phyloP scores from a whole-genome alignment of 2,329 filamentous ascomycete genomes.

The Fusarium multiceps region DNA sequence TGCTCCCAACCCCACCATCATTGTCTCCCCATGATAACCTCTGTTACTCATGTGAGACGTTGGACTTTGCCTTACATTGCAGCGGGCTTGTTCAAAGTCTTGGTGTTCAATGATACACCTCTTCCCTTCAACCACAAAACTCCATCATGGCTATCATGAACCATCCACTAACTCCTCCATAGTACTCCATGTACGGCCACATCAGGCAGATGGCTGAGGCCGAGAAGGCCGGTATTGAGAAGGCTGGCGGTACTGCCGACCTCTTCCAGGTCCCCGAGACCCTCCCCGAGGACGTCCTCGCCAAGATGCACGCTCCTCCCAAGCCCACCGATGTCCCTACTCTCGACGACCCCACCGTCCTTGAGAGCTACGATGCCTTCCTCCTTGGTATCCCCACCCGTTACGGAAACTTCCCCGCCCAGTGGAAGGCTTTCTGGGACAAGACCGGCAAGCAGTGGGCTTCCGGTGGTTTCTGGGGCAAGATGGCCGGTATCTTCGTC shows the following conservation, averaged over 20 bases:
- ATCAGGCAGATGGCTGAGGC: slow-evolving; percentile 85
- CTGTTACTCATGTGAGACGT: slow-evolving; percentile 1
- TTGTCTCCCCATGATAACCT: slow-evolving; percentile 6
- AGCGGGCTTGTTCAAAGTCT: neutral
- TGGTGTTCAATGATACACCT: neutral
- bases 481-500: slow-evolving; percentile 92
- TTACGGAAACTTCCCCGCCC: slow-evolving; percentile 96
- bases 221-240: slow-evolving; percentile 89
- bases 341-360: slow-evolving; percentile 65
- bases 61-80: neutral
- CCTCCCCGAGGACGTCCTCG: slow-evolving; percentile 81
- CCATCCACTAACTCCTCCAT: slow-evolving; percentile 19
- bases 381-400: slow-evolving; percentile 95
- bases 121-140: neutral
- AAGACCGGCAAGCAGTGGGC: slow-evolving; percentile 87
- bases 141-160: neutral
- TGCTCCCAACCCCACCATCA: slow-evolving; percentile 1
- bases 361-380: slow-evolving; percentile 86
- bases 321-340: slow-evolving; percentile 77
- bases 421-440: slow-evolving; percentile 97
- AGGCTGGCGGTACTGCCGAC: slow-evolving; percentile 83
- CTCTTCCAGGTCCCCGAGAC: slow-evolving; percentile 93
- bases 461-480: slow-evolving; percentile 81
- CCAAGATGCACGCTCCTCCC: slow-evolving; percentile 89
- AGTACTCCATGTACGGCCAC: slow-evolving; percentile 97